phyloP scores from a whole-genome alignment of 2,329 filamentous ascomycete species.

The Penicillium sp. region DNA sequence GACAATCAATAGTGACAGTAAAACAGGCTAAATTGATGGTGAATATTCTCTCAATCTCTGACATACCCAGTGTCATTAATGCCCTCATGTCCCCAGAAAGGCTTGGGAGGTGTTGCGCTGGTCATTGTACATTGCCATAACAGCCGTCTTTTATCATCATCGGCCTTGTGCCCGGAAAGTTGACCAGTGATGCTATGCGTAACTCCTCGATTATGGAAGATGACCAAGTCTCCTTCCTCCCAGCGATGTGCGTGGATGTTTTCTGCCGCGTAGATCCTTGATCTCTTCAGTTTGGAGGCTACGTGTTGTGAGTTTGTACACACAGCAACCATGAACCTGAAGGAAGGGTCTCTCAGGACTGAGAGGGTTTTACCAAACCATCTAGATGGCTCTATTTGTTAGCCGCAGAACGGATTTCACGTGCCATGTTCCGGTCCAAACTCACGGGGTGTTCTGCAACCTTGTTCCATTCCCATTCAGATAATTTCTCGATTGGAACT shows the following conservation, averaged over 20 bases:
- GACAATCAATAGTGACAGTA: not conserved
- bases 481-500: conserved; percentile 14
- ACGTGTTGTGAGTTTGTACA: conserved; percentile 20
- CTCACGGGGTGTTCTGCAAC: conserved; percentile 22
- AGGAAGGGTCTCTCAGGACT: conserved; percentile 21
- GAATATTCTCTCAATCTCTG: no score
- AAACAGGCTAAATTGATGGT: no score
- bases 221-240: conserved; percentile 22
- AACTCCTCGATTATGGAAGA: conserved; percentile 23
- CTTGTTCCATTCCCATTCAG: conserved; percentile 18
- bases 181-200: conserved; percentile 27
- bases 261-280: conserved; percentile 21
- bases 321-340: conserved; percentile 21
- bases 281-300: conserved; percentile 14
- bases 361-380: conserved; percentile 21
- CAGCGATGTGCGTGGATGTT: conserved; percentile 25
- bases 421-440: not conserved
- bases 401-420: not conserved
- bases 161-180: conserved; percentile 13
- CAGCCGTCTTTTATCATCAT: conserved; percentile 20
- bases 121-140: conserved; percentile 25
- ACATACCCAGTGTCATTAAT: conserved; percentile 16
- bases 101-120: conserved; percentile 15
- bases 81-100: conserved; percentile 16
- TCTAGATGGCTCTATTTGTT: not conserved